phyloP scores from a whole-genome alignment of 495 filamentous ascomycete species.

The Cercophora newfieldiana region DNA sequence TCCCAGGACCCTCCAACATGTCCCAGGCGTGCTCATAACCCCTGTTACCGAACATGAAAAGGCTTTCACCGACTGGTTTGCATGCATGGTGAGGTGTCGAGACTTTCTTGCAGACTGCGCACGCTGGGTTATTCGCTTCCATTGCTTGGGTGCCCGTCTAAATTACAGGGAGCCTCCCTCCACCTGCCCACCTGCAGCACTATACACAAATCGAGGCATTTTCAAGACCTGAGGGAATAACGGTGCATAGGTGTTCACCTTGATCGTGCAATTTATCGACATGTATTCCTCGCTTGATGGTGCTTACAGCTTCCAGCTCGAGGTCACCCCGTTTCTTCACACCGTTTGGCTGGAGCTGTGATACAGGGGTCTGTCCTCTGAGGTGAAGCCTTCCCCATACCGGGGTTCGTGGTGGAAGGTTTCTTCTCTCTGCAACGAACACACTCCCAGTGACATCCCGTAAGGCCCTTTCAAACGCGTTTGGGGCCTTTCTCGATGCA shows the following conservation, averaged over 20 bases:
- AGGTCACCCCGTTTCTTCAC: too few species aligned
- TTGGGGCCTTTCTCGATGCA: too few species aligned
- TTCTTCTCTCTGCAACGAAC: too few species aligned
- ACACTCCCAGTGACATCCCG: too few species aligned
- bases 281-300: too few species aligned
- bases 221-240: neutral
- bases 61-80: neutral
- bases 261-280: neutral
- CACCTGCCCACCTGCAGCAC: neutral
- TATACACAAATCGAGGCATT: neutral
- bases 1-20: neutral
- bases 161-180: neutral
- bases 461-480: too few species aligned
- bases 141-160: neutral
- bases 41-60: neutral
- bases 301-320: too few species aligned
- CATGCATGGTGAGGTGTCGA: conserved; percentile 11
- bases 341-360: too few species aligned
- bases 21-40: neutral
- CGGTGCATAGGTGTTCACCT: neutral
- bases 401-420: too few species aligned
- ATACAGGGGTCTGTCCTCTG: too few species aligned
- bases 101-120: neutral
- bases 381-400: too few species aligned
- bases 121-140: neutral